Evolutionary conservation across 2,329 filamentous ascomycete species (phyloP).

Genomic region (Sarocladium kiliense): DNA sequence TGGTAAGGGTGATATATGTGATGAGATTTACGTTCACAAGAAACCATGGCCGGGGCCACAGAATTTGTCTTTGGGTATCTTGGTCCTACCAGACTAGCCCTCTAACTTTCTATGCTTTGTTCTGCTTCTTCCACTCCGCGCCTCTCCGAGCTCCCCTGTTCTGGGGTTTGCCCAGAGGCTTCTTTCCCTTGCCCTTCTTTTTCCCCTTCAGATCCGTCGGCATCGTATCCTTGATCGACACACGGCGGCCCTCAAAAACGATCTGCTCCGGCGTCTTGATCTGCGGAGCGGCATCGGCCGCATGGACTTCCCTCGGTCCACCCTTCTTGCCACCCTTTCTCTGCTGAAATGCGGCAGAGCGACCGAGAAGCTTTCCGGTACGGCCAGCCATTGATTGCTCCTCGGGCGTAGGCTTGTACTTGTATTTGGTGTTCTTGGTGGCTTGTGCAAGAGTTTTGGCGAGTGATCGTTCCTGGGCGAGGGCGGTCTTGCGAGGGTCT

Average conservation of each 20-base stretch:
- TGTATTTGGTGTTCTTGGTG: conserved; percentile 50
- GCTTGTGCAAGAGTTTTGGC: conserved; percentile 29
- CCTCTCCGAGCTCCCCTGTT: conserved; percentile 34
- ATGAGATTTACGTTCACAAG: no score
- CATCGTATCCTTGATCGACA: conserved; percentile 60
- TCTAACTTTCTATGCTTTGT: conserved; percentile 8
- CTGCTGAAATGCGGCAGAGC: conserved; percentile 31
- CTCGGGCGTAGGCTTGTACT: conserved; percentile 64
- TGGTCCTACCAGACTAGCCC: background rate
- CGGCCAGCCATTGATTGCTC: conserved; percentile 69
- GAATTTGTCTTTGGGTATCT: conserved; percentile 3
- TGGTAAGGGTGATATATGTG: no score
- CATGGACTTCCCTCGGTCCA: background rate
- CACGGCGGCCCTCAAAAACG: conserved; percentile 77
- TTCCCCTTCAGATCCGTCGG: conserved; percentile 57
- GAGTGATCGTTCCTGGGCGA: conserved; percentile 32
- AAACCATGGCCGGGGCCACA: background rate
- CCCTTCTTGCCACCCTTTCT: conserved; percentile 9
- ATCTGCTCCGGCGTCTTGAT: conserved; percentile 62
- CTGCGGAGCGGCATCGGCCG: conserved; percentile 11
- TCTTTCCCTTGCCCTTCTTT: conserved; percentile 47
- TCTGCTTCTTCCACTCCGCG: conserved; percentile 41
- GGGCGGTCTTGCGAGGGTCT: conserved; percentile 56
- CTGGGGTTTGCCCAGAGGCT: conserved; percentile 26
- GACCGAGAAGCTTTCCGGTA: conserved; percentile 68